A percentile compares a stretch with the other conserved stretches of the same genome.
These are phyloP conservation scores for Mimosa pudica DNA, from an alignment of 306 rosid genomes.

Conservation along the genomic window DNA sequence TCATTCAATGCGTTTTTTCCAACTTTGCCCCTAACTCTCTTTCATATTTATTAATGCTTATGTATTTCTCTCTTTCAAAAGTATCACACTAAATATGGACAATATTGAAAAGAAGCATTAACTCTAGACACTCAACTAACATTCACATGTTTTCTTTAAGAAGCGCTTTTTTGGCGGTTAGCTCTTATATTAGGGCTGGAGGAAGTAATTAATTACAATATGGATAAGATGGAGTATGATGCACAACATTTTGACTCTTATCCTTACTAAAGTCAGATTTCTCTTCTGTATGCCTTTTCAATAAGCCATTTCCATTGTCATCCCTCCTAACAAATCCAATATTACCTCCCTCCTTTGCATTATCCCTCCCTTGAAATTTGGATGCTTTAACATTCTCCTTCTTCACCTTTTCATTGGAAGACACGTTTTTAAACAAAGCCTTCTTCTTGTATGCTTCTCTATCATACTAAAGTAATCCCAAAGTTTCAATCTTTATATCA, in stretches of 20 bases:
- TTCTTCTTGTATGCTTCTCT: constrained; percentile 32
- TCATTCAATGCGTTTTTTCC: too few relatives aligned
- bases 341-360: constrained; percentile 36
- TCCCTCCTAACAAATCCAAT: constrained; percentile 16
- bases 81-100: too few relatives aligned
- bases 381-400: constrained; percentile 29
- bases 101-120: too few relatives aligned
- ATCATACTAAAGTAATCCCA: constrained; percentile 16
- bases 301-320: constrained; percentile 36
- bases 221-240: not conserved
- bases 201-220: too few relatives aligned
- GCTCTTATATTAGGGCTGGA: too few relatives aligned
- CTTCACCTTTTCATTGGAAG: constrained; percentile 33
- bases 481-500: constrained; percentile 14
- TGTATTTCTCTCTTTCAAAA: too few relatives aligned
- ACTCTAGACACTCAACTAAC: too few relatives aligned
- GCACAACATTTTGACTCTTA: constrained; percentile 32
- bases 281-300: constrained; percentile 43
- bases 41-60: too few relatives aligned
- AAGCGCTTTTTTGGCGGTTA: too few relatives aligned
- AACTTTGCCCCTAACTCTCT: too few relatives aligned
- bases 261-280: constrained; percentile 39
- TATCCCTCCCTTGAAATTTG: constrained; percentile 31
- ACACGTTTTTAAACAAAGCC: constrained; percentile 30
- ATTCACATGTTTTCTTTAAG: too few relatives aligned